phyloP scores from a whole-genome alignment of 306 rosid species.

The Gleditsia sinensis region DNA sequence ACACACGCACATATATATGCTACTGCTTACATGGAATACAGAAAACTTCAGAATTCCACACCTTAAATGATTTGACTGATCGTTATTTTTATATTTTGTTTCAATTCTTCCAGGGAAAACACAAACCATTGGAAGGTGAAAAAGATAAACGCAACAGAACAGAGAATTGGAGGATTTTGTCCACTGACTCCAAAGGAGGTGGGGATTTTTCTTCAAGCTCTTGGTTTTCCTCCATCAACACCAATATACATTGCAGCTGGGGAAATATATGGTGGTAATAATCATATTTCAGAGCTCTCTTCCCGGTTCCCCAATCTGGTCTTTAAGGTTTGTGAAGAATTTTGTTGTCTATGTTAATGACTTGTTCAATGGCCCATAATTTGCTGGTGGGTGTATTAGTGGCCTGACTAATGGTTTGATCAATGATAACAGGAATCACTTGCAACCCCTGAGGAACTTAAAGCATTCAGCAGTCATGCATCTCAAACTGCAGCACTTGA shows the following conservation, averaged over 20 bases:
- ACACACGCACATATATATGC: conserved; percentile 4
- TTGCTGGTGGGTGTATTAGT: conserved; percentile 30
- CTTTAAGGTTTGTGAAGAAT: conserved; percentile 59
- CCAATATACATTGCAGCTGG: conserved; percentile 92
- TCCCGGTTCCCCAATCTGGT: conserved; percentile 74
- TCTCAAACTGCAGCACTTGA: conserved; percentile 93
- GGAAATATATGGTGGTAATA: conserved; percentile 82
- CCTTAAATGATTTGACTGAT: neutral
- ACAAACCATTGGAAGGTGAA: conserved; percentile 90
- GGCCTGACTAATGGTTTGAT: conserved; percentile 32
- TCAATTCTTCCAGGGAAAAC: conserved; percentile 67
- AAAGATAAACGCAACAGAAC: conserved; percentile 79
- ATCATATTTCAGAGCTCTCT: conserved; percentile 77
- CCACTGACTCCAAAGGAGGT: conserved; percentile 94
- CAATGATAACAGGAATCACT: conserved; percentile 75
- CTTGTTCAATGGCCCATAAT: conserved; percentile 33
- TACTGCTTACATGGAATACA: conserved; percentile 9
- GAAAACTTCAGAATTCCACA: neutral
- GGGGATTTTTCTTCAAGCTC: conserved; percentile 86
- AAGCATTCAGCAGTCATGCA: conserved; percentile 76
- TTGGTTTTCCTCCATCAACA: conserved; percentile 78
- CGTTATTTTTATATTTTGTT: conserved; percentile 11
- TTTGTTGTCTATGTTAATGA: conserved; percentile 8
- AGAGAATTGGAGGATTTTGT: conserved; percentile 84
- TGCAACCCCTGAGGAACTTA: conserved; percentile 75